Base-by-base conservation (phyloP, 768 basidiomycete species). In the Jaapia argillacea region DNA sequence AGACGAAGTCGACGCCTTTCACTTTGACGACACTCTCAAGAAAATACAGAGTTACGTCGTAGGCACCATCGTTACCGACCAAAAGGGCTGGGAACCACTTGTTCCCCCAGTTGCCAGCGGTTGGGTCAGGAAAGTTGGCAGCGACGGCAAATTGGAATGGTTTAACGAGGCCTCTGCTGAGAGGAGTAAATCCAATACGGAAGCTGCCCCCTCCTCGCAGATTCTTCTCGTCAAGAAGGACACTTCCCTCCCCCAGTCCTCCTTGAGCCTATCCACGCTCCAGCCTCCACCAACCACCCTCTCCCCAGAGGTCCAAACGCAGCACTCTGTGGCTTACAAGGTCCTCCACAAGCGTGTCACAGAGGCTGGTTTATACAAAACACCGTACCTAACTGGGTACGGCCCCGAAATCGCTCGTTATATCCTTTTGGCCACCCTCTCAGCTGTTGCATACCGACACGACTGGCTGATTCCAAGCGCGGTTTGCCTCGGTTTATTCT, bases 1-100 rank as follows among this genome's bases (percentile, higher is more conserved):
- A 0, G 86, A 94, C 65, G 96, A 99, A 61, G 86, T 98, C 25
- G 77, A 88, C 48, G 94, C 91, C 18, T 97, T 86, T 64, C 96
- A 99, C 58, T 68, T 70, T 5, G 71, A 76, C 27, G 61, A 71
- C 37, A 77, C 72, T 40, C 66, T 79, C 42, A 61, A 64, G 6
- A 66, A 74, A 45, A 70, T 92, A 49, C 59, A 68, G 16, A 69
- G 68, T 10, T 94, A 81, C 56, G 72, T 75, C 42, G 67, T 92
- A 20, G 93, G 84, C 21, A 69, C 67, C 20, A 79, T 94, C 22
- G 69, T 79, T 44, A 49, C 61, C 22, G 69, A 70, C n/a, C 61
- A 65, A 13, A 50, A 66, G 21, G 58, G 54, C 23, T 92, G 90
- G 89, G 56, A 60, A 21, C 85, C 94, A 12, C 68, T 97, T 33